These are phyloP conservation scores for Patellifolia procumbens DNA, from an alignment of 179 eudicot species.

Conservation along the genomic window DNA sequence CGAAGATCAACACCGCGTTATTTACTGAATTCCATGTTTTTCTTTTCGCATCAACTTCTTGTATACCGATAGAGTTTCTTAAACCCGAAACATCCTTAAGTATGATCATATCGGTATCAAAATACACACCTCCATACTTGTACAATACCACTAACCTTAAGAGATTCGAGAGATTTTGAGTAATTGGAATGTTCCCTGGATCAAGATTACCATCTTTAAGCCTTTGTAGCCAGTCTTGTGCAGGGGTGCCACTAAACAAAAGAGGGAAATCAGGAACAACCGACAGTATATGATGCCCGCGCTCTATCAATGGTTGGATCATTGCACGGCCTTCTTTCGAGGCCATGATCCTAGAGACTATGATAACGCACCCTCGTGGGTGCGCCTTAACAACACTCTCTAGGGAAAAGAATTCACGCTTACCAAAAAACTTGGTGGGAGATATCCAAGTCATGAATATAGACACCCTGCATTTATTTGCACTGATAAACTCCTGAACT, in stretches of 20 bases:
- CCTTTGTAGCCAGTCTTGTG: conserved; percentile 51
- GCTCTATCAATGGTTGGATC: conserved; percentile 41
- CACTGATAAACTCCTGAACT: conserved; percentile 32
- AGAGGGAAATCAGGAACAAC: conserved; percentile 48
- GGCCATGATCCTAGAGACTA: conserved; percentile 63
- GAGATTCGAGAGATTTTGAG: conserved; percentile 74
- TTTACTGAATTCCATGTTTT: conserved; percentile 62
- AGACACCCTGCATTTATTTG: conserved; percentile 32
- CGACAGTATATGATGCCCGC: conserved; percentile 40
- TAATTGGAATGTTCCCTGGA: conserved; percentile 62
- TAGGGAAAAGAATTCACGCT: conserved; percentile 50
- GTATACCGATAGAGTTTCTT: conserved; percentile 68
- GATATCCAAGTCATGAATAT: conserved; percentile 82
- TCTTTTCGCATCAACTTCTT: conserved; percentile 30
- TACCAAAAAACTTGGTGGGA: conserved; percentile 39
- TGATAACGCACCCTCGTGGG: conserved; percentile 53
- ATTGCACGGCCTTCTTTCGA: conserved; percentile 42
- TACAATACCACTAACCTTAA: conserved; percentile 59
- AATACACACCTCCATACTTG: conserved; percentile 76
- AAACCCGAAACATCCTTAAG: conserved; percentile 50
- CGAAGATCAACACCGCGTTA: conserved; percentile 76
- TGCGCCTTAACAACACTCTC: conserved; percentile 58
- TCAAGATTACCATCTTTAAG: conserved; percentile 50
- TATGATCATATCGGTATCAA: conserved; percentile 66
- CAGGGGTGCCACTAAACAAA: conserved; percentile 57